Conservation (phyloP, 306 rosid species). For the Ceratonia siliqua region DNA sequence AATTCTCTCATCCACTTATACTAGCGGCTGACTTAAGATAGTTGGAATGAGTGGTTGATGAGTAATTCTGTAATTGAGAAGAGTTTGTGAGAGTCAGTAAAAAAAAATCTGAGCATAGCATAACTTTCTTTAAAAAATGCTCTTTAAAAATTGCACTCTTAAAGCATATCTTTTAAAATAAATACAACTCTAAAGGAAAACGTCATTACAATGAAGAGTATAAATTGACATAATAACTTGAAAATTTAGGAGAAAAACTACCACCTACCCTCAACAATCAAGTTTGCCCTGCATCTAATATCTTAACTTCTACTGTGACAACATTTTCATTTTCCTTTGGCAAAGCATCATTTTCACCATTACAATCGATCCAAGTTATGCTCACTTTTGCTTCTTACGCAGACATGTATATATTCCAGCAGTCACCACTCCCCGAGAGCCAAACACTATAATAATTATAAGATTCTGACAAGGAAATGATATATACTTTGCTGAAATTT, state of each 20-base stretch:
- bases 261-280: not conserved
- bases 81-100: too few relatives aligned
- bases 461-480: not conserved
- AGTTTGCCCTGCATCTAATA: not conserved
- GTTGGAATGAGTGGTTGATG: too few relatives aligned
- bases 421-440: constrained; percentile 16
- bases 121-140: too few relatives aligned
- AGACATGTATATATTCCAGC: not conserved
- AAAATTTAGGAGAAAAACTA: not conserved
- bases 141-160: too few relatives aligned
- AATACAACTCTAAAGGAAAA: too few relatives aligned
- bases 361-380: not conserved
- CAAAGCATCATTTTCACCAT: not conserved
- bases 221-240: not conserved
- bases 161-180: too few relatives aligned
- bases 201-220: too few relatives aligned
- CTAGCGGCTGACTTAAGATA: too few relatives aligned
- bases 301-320: not conserved
- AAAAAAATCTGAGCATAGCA: too few relatives aligned
- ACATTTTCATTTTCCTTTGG: constrained; percentile 1
- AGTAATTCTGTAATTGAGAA: too few relatives aligned
- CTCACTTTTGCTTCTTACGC: not conserved
- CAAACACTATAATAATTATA: not conserved
- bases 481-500: not conserved
- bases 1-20: too few relatives aligned